Conservation (phyloP, 805 yeast species). For the Pichia exigua region DNA sequence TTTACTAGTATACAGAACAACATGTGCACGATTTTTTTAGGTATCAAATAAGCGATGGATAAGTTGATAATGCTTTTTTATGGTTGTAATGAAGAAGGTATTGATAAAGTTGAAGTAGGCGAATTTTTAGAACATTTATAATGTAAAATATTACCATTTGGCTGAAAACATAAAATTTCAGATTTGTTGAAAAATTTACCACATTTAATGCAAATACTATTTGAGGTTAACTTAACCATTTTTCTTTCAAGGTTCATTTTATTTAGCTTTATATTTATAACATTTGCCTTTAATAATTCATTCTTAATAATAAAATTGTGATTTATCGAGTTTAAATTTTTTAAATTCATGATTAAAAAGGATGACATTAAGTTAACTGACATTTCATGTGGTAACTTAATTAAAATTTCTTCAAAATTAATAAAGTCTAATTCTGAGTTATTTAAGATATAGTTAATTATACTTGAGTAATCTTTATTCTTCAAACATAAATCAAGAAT, state of each 20-base stretch:
- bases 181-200: conserved; percentile 38
- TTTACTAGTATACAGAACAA: background rate
- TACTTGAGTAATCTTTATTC: conserved; percentile 9
- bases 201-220: conserved; percentile 56
- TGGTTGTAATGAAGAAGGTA: background rate
- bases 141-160: conserved; percentile 41
- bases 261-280: conserved; percentile 35
- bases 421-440: conserved; percentile 19
- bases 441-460: conserved; percentile 26
- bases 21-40: background rate
- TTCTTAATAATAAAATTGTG: conserved; percentile 35
- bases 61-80: background rate
- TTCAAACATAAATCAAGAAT: conserved; percentile 36
- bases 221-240: conserved; percentile 32
- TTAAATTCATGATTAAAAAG: conserved; percentile 39
- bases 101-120: too few species aligned
- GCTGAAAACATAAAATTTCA: conserved; percentile 41
- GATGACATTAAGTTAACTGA: conserved; percentile 35
- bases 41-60: background rate
- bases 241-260: conserved; percentile 32
- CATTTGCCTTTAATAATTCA: conserved; percentile 46
- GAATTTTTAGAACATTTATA: conserved; percentile 38
- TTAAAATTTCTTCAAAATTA: conserved; percentile 32
- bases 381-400: conserved; percentile 44
- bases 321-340: conserved; percentile 32